Conservation (phyloP, 495 filamentous ascomycete species). For the Podospora appendiculata region DNA sequence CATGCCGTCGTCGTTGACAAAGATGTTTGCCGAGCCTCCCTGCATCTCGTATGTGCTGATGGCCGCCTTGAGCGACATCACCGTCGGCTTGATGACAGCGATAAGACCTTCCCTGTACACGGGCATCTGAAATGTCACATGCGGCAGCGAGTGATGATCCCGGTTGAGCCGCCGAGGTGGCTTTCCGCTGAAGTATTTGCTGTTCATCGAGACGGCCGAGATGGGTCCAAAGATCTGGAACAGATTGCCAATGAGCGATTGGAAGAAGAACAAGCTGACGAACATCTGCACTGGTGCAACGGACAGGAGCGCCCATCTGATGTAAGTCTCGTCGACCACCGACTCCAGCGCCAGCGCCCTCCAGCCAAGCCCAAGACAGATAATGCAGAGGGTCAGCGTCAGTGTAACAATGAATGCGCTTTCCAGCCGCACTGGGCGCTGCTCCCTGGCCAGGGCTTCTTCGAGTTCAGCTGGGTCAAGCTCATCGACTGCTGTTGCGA, state of each 20-base stretch:
- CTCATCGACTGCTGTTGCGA: constrained; percentile 1
- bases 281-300: constrained; percentile 46
- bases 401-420: constrained; percentile 42
- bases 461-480: constrained; percentile 15
- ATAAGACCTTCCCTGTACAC: constrained; percentile 67
- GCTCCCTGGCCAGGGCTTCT: constrained; percentile 23
- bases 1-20: constrained; percentile 65
- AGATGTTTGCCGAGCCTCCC: constrained; percentile 63
- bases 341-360: constrained; percentile 45
- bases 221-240: constrained; percentile 55
- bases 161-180: constrained; percentile 42
- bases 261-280: constrained; percentile 57
- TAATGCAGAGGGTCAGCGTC: constrained; percentile 43
- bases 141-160: constrained; percentile 40
- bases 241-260: constrained; percentile 46
- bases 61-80: constrained; percentile 53
- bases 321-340: constrained; percentile 38
- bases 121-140: constrained; percentile 68
- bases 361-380: constrained; percentile 50
- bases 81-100: constrained; percentile 54
- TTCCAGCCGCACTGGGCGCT: constrained; percentile 39
- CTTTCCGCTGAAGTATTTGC: constrained; percentile 52
- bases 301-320: constrained; percentile 39
- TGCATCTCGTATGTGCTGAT: constrained; percentile 63
- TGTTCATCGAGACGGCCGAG: constrained; percentile 46